These are phyloP conservation scores for Ophiognomonia clavigignenti-juglandacearum DNA, from an alignment of 2,329 filamentous ascomycete species.

Conservation along the genomic window DNA sequence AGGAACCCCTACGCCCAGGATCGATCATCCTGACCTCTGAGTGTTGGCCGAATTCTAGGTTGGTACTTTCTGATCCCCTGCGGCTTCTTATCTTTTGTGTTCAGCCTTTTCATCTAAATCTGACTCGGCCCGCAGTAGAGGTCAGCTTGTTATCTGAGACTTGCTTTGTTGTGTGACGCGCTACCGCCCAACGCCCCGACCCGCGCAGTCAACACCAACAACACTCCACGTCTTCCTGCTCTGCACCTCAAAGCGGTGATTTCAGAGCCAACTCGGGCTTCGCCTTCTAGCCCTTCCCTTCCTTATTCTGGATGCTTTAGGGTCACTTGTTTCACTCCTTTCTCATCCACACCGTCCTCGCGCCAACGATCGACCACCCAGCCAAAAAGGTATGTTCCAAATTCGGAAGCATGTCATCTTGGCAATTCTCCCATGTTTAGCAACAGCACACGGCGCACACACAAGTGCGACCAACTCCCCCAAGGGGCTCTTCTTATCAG, in stretches of 20 bases:
- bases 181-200: neutral
- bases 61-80: conserved; percentile 1
- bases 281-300: no score
- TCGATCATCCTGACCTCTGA: no score
- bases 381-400: conserved; percentile 11
- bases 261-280: no score
- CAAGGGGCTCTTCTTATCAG: neutral
- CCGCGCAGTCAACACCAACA: no score
- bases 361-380: conserved; percentile 2
- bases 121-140: neutral
- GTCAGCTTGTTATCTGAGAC: conserved; percentile 3
- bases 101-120: conserved; percentile 3
- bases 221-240: neutral
- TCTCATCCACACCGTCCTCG: neutral
- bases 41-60: no score
- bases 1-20: no score
- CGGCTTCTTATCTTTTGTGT: conserved; percentile 6
- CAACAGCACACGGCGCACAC: neutral
- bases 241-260: no score
- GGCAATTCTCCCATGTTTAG: neutral
- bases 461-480: neutral
- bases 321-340: neutral
- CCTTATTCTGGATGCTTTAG: neutral
- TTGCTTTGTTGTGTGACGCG: neutral
- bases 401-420: no score